Conservation (phyloP, 805 yeast species). For the Kodamaea jinghongensis region DNA sequence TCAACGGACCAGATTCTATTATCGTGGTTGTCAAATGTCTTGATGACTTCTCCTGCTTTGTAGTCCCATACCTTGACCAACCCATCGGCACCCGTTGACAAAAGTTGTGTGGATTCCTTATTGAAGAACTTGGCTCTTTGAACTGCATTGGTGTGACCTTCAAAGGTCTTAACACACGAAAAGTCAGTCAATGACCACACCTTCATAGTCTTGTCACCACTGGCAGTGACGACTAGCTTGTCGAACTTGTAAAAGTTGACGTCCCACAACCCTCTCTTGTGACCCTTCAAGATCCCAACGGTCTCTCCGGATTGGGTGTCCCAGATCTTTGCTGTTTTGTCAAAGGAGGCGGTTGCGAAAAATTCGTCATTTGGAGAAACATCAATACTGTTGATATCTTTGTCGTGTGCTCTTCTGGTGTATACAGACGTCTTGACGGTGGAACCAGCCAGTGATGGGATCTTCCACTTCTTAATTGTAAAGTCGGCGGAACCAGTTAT, state of each 20-base stretch:
- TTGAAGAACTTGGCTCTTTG: conserved; percentile 75
- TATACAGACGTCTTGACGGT: conserved; percentile 65
- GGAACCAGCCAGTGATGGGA: conserved; percentile 46
- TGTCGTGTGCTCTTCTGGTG: conserved; percentile 95
- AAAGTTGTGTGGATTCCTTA: conserved; percentile 58
- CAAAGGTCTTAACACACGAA: conserved; percentile 76
- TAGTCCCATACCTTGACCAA: conserved; percentile 88
- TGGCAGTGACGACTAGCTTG: conserved; percentile 72
- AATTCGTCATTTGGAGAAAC: conserved; percentile 85
- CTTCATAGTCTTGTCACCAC: conserved; percentile 89
- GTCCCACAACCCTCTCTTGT: conserved; percentile 94
- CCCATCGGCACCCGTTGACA: conserved; percentile 92
- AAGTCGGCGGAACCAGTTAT: conserved; percentile 84
- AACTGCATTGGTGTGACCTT: conserved; percentile 92
- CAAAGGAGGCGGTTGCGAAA: conserved; percentile 93
- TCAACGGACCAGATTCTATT: conserved; percentile 94
- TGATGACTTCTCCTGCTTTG: conserved; percentile 67
- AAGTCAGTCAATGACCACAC: conserved; percentile 84
- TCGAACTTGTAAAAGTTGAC: conserved; percentile 79
- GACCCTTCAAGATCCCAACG: conserved; percentile 81
- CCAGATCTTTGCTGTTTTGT: conserved; percentile 90
- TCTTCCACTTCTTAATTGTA: conserved; percentile 82
- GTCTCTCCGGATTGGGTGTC: conserved; percentile 81
- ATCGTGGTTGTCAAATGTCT: conserved; percentile 86
- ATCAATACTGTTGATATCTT: conserved; percentile 88